A percentile compares a stretch with the other conserved stretches of the same genome.
phyloP scores from a whole-genome alignment of 441 rosid genomes.

The Pelargonium myrrhifolium region DNA sequence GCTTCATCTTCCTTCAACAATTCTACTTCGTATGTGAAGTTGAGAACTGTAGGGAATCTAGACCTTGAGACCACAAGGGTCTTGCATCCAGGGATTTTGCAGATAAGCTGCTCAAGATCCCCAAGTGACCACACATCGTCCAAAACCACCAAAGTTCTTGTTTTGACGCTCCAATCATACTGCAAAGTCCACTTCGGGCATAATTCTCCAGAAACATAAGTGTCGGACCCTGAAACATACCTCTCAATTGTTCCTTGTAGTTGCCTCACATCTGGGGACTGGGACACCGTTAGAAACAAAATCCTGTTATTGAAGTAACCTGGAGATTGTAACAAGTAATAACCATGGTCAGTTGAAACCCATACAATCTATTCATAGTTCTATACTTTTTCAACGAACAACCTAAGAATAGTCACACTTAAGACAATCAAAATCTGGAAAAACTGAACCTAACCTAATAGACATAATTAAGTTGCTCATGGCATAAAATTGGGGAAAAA shows the following conservation, averaged over 20 bases:
- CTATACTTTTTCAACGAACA: too few relatives aligned
- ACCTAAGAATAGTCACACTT: too few relatives aligned
- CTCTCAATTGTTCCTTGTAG: slow-evolving; percentile 35
- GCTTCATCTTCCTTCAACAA: slow-evolving; percentile 56
- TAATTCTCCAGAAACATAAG: slow-evolving; percentile 12
- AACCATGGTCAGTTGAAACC: background rate
- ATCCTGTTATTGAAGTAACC: slow-evolving; percentile 44
- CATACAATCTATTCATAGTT: too few relatives aligned
- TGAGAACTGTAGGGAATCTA: slow-evolving; percentile 33
- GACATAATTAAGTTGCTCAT: too few relatives aligned
- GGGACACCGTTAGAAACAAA: slow-evolving; percentile 68
- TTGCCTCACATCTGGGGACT: slow-evolving; percentile 58
- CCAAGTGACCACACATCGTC: slow-evolving; percentile 75
- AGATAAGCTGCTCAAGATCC: slow-evolving; percentile 49
- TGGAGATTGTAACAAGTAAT: slow-evolving; percentile 18
- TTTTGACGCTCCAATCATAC: slow-evolving; percentile 21
- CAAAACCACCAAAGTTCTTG: slow-evolving; percentile 41
- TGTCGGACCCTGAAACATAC: slow-evolving; percentile 36
- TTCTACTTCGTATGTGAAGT: slow-evolving; percentile 42
- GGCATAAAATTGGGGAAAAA: too few relatives aligned
- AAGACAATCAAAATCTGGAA: too few relatives aligned
- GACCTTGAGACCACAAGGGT: slow-evolving; percentile 72
- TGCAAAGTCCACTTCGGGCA: slow-evolving; percentile 32
- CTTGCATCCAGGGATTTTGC: slow-evolving; percentile 37
- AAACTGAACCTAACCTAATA: too few relatives aligned